Conservation (phyloP, 106 monocot genomes). For the Apostasia ramifera region DNA sequence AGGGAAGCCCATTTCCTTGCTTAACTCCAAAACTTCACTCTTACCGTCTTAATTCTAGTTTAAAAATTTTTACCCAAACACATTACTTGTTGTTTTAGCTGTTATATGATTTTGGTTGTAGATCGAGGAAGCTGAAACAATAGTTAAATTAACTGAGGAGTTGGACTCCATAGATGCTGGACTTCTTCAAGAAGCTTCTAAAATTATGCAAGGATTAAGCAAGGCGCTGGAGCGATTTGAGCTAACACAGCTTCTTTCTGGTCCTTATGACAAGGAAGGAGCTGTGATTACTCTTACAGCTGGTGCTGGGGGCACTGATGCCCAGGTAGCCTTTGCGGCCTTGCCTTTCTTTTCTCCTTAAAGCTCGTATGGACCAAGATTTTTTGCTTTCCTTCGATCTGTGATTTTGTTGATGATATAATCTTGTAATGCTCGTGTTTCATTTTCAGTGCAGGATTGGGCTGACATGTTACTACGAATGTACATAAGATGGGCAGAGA, state of each 20-base stretch:
- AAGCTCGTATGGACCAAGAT: too few species aligned
- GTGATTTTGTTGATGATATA: not conserved
- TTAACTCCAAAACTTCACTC: too few species aligned
- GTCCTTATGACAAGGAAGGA: constrained; percentile 98
- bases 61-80: too few species aligned
- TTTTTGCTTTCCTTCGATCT: not conserved
- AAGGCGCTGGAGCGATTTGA: constrained; percentile 79
- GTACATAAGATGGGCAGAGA: constrained; percentile 95
- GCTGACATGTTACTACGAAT: constrained; percentile 91
- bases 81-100: too few species aligned
- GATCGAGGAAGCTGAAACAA: constrained; percentile 97
- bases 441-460: constrained; percentile 97
- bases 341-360: too few species aligned
- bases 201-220: constrained; percentile 58
- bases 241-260: constrained; percentile 86
- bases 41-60: too few species aligned
- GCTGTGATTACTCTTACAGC: constrained; percentile 84
- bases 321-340: constrained; percentile 47
- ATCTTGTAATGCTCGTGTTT: constrained; percentile 30
- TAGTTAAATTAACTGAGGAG: constrained; percentile 86
- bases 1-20: too few species aligned
- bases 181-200: constrained; percentile 86
- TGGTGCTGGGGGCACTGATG: constrained; percentile 99
- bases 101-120: constrained; percentile 13
- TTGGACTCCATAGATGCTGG: constrained; percentile 74